Conservation (phyloP, 352 stramenopile genomes). For the Globisporangium spiculum region DNA sequence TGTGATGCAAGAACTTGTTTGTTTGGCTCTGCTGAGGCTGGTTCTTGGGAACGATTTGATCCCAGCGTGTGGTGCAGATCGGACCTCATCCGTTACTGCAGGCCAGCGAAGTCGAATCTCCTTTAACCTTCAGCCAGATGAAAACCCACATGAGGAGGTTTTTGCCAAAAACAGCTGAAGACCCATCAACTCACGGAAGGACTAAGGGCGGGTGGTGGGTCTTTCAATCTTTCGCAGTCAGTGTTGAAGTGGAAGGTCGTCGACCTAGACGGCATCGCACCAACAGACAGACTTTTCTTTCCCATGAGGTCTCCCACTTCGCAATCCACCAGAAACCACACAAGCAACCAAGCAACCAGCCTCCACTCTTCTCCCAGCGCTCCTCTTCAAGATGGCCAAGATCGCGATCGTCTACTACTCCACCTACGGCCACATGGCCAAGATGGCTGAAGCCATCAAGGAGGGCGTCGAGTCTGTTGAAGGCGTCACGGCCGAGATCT, state of each 20-base stretch:
- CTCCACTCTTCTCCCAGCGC: neutral
- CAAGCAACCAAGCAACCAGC: neutral
- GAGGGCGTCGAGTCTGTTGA: conserved; percentile 48
- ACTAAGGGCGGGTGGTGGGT: too few relatives aligned
- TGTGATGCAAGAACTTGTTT: too few relatives aligned
- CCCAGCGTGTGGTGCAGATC: too few relatives aligned
- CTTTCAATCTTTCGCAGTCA: neutral
- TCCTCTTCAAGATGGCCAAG: conserved; percentile 31
- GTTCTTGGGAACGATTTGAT: too few relatives aligned
- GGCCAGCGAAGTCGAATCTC: neutral
- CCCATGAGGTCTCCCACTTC: neutral
- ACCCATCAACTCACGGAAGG: too few relatives aligned
- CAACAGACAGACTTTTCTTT: neutral
- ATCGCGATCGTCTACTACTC: conserved; percentile 81
- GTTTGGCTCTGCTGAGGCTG: too few relatives aligned
- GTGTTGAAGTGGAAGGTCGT: too few relatives aligned
- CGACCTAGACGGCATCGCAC: too few relatives aligned
- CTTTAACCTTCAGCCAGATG: too few relatives aligned
- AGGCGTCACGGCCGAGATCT: conserved; percentile 52
- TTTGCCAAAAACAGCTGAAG: too few relatives aligned
- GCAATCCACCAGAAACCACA: neutral
- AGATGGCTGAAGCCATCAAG: conserved; percentile 63
- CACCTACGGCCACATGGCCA: conserved; percentile 80
- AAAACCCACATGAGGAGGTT: too few relatives aligned
- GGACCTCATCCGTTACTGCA: too few relatives aligned